Evolutionary conservation across 169 alveolate species (phyloP).

Genomic region (Babesia ovata): DNA sequence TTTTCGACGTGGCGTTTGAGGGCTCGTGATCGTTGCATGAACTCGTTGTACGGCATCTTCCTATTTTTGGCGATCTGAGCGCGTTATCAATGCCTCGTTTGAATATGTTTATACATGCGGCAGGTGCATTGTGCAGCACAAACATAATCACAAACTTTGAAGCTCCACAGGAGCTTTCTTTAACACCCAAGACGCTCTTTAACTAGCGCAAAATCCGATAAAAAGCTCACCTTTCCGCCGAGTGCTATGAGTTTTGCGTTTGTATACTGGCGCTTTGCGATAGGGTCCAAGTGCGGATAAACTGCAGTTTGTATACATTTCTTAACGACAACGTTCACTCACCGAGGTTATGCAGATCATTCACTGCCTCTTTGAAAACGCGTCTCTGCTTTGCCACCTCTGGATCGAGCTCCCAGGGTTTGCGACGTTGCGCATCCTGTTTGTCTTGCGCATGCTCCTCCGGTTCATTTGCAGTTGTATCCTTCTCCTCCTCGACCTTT

Average conservation of each 20-base stretch:
- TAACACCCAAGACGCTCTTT: not conserved
- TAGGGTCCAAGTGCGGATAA: constrained; percentile 67
- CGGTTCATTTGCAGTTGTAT: not conserved
- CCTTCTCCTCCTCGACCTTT: constrained; percentile 1
- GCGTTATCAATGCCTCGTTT: not conserved
- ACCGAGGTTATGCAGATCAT: constrained; percentile 55
- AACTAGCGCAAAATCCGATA: too few species aligned
- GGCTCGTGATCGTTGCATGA: constrained; percentile 65
- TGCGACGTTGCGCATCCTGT: constrained; percentile 3
- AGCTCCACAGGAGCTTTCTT: not conserved
- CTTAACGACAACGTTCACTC: not conserved
- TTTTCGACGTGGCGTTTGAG: constrained; percentile 67
- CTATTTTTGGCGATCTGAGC: constrained; percentile 59
- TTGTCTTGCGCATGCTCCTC: not conserved
- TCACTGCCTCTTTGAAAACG: constrained; percentile 57
- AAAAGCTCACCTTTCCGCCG: constrained; percentile 62
- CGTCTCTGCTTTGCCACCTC: constrained; percentile 30
- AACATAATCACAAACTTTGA: not conserved
- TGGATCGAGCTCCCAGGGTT: constrained; percentile 32
- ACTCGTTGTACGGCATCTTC: constrained; percentile 76
- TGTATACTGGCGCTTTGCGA: constrained; percentile 63
- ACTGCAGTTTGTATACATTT: constrained; percentile 10
- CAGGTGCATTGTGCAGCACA: not conserved
- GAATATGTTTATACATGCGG: not conserved
- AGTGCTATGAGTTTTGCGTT: constrained; percentile 56